Conservation (phyloP, 352 stramenopile species). For the Nothophytophthora sp. region DNA sequence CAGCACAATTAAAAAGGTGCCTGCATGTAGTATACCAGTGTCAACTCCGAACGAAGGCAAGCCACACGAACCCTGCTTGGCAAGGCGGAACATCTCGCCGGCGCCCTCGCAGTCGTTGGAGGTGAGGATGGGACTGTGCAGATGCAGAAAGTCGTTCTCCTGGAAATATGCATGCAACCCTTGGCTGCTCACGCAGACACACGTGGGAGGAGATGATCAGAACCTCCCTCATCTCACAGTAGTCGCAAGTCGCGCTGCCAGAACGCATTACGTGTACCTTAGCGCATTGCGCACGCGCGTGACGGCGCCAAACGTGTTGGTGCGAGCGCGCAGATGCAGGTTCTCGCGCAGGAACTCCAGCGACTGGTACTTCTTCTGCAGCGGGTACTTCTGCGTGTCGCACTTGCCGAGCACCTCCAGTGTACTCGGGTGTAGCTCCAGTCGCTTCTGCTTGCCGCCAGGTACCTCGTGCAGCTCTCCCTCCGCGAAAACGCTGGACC, state of each 20-base stretch:
- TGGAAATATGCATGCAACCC: constrained; percentile 78
- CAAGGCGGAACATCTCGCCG: constrained; percentile 98
- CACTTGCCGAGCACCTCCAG: constrained; percentile 92
- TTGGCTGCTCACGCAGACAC: too few species aligned
- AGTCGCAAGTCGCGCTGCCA: too few species aligned
- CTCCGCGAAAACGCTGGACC: constrained; percentile 91
- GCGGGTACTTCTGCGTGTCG: constrained; percentile 92
- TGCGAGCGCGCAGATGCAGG: constrained; percentile 95
- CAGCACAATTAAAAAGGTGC: constrained; percentile 5
- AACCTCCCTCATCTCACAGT: too few species aligned
- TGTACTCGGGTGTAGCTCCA: constrained; percentile 90
- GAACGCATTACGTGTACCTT: constrained; percentile 43
- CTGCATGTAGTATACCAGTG: constrained; percentile 2
- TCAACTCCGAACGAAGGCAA: neutral
- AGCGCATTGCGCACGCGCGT: constrained; percentile 94
- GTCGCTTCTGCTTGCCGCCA: constrained; percentile 83
- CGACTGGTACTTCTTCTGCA: constrained; percentile 99
- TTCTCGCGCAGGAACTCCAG: constrained; percentile 98
- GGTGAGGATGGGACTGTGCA: constrained; percentile 96
- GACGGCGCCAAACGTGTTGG: constrained; percentile 97
- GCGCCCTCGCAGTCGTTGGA: constrained; percentile 98
- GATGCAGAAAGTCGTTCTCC: constrained; percentile 72
- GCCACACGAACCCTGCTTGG: constrained; percentile 66
- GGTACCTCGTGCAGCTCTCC: constrained; percentile 90
- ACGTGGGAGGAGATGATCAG: too few species aligned